These are phyloP conservation scores for Cercospora citrullina DNA, from an alignment of 2,329 filamentous ascomycete species.

Conservation along the genomic window DNA sequence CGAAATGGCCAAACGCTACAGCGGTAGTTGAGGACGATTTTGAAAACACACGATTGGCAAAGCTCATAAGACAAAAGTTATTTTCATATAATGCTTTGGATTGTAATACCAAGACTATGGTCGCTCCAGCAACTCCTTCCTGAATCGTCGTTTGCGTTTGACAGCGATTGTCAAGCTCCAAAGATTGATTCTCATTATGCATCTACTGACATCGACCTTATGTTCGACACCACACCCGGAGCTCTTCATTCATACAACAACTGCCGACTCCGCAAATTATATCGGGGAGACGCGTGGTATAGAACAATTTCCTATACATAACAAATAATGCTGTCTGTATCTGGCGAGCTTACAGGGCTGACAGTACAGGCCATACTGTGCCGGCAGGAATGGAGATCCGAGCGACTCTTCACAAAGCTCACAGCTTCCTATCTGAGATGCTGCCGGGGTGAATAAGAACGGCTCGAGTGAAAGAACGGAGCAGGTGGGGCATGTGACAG, in stretches of 20 bases:
- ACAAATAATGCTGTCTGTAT: not conserved
- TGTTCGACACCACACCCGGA: not conserved
- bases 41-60: not conserved
- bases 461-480: not conserved
- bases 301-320: not conserved
- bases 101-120: not conserved
- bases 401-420: rapidly evolving
- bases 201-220: not conserved
- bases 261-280: not conserved
- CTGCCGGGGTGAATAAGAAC: not conserved
- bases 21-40: too few species aligned
- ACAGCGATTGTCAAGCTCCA: not conserved
- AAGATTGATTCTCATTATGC: not conserved
- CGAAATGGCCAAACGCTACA: too few species aligned
- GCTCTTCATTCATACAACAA: not conserved
- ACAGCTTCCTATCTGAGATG: not conserved
- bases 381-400: not conserved
- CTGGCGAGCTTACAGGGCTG: not conserved
- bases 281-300: not conserved
- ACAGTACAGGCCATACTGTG: not conserved
- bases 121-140: not conserved
- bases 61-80: not conserved
- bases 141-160: not conserved
- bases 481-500: not conserved
- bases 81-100: not conserved